Evolutionary conservation across 164 flowering plant species (phyloP), one percentile per base, ranked within the genome.

Genomic region (Magnolia officinalis): DNA sequence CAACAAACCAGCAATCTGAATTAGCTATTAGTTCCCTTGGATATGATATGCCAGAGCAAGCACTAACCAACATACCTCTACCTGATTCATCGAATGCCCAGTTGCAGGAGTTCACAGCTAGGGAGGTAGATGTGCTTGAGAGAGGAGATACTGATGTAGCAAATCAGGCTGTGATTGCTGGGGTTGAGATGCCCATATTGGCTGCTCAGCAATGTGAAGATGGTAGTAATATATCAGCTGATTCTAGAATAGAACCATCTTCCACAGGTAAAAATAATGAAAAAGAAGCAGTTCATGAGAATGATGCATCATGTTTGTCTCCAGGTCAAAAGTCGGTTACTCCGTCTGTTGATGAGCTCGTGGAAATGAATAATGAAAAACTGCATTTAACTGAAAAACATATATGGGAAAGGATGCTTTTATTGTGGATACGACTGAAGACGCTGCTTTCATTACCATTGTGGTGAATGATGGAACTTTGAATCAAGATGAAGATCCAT

Each of bases 61-160:
- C 50, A n/a, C 76, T 76, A 77, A 29, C 13, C 24, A 21, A 24
- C 68, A 9, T 65, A 37, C 21, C 51, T 45, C 70, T 70, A 59
- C 66, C 63, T 76, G 85, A 81, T 63, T 71, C 50, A 29, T 7
- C 76, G 2, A 16, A 55, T 67, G 8, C 73, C 72, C 81, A 81
- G 63, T 77, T 61, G 64, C 81, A 76, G 71, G 74, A 45, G 19
- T 76, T 76, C 76, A 45, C 19, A 24, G 29, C 71, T 45, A 4
- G 26, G 84, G 89, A 84, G 76, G 75, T 78, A 76, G 88, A 80
- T 6, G 29, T 58, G 71, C 75, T 18, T 50, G 77, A 71, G 70
- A 45, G n/a, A 72, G 81, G 75, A 78, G 79, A 71, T 78, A 75
- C 81, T 81, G 87, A 84, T 79, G 83, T 67, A 37, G 83, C 63